Base-by-base conservation (phyloP, 2,329 filamentous ascomycete genomes). In the Lasiodiplodia theobromae region DNA sequence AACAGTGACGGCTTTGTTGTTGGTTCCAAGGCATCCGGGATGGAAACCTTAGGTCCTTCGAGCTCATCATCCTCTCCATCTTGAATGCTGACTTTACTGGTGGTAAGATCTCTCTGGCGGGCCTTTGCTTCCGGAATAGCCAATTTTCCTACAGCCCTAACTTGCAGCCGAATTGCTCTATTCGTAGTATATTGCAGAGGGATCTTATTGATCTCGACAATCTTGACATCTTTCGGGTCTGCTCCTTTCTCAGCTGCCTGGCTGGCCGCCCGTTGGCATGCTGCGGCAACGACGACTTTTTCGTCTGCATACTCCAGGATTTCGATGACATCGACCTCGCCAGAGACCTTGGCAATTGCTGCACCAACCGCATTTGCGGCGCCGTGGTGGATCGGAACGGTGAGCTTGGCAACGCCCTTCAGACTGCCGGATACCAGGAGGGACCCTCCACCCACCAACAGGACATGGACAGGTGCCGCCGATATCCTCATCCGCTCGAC, bases 341-440 rank as follows among this genome's bases (percentile, higher is more conserved):
- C 86, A 2, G 83, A 83, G 0, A 87, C 83, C 68, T 86, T 86
- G 3, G 85, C 85, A 28, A 87, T 87, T 0, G 87, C 87, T 0
- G 87, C 87, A 6, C 87, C 87, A 2, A 89, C 85, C 0, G 87
- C 87, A 74, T 89, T 89, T 5, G 87, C 87, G 0, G 85, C 86
- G 67, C 85, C 85, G 40, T 86, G 80, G 58, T 84, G 85, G 38
- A 40, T 31, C 77, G 8, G 88, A 78, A 1, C 79, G 72, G 11
- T 84, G 79, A 1, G 83, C 82, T 3, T 85, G 83, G 2, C 38
- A 12, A 63, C 58, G 28, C 58, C 58, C 11, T 63, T 38, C 58
- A 63, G 44, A 31, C 31, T 28, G 37, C 40, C 40, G 12, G 40
- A 44, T 6, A 47, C 37, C 28, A 88, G 75, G 0, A 89, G 80